phyloP scores from a whole-genome alignment of 2,329 filamentous ascomycete genomes.

The Pyrenophora teres region DNA sequence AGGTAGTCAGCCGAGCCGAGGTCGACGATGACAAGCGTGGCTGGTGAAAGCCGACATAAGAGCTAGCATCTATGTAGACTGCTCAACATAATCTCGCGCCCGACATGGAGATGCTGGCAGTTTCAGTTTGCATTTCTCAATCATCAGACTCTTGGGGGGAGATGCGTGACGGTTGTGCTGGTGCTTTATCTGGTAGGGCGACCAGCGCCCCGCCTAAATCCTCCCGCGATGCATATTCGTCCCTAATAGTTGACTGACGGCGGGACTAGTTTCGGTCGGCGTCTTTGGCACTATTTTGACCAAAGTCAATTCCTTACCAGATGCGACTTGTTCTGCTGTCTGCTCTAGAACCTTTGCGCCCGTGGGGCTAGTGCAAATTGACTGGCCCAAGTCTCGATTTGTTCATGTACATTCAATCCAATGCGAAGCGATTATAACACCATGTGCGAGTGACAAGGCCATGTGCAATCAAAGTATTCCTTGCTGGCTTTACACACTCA shows the following conservation, averaged over 20 bases:
- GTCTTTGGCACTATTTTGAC: neutral
- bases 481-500: neutral
- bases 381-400: constrained; percentile 5
- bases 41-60: too few relatives aligned
- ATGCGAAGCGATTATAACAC: neutral
- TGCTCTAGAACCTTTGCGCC: neutral
- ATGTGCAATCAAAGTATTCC: too few relatives aligned
- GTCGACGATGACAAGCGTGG: too few relatives aligned
- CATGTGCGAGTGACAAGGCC: neutral
- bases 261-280: constrained; percentile 8
- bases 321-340: neutral
- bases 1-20: neutral
- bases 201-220: constrained; percentile 7
- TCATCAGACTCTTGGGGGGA: too few relatives aligned
- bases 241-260: neutral
- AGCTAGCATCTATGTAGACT: too few relatives aligned
- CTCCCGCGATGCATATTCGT: neutral
- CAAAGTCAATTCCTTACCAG: neutral
- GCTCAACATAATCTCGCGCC: too few relatives aligned
- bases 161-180: neutral
- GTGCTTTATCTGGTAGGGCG: constrained; percentile 1
- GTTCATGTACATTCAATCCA: neutral
- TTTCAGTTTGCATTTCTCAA: too few relatives aligned
- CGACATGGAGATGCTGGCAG: too few relatives aligned
- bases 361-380: constrained; percentile 8